Evolutionary conservation across 2,329 filamentous ascomycete species (phyloP), one percentile per base, ranked within the genome.

Genomic region (Xylaria sp.): DNA sequence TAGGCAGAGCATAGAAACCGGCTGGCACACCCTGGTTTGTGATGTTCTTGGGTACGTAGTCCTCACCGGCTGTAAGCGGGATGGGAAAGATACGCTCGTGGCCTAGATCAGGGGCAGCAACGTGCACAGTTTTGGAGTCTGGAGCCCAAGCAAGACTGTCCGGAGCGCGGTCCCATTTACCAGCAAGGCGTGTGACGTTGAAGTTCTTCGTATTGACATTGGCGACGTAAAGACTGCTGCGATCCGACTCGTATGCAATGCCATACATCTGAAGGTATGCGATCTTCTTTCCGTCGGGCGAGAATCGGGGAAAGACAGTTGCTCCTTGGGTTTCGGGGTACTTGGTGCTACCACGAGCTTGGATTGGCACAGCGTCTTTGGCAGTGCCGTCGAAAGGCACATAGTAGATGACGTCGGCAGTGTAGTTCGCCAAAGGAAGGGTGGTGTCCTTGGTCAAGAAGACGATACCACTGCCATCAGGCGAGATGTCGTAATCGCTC

Each of bases 241-340:
- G 79, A 61, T 80, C 79, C 20, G 79, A 78, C 76, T 92, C 89
- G 74, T 91, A 91, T 9, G 84, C 82, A 66, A 87, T 85, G 1
- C 84, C 84, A 68, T 84, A 83, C 88, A 89, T 90, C 72, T 88
- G 87, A 61, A 91, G 77, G 74, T 91, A 91, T 3, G 87, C 89
- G 51, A 89, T 80, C 60, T 84, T 82, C 56, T 82, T 84, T 55
- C 89, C 87, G 70, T 87, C 83, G 0, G 87, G 86, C 18, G 88
- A 90, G 79, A 90, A 91, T 15, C 76, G 74, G 5, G 81, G 81
- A 9, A 72, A 75, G 1, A 78, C 78, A 3, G 78, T 76, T 10
- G 81, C 80, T 1, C 81, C 81, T 65, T 80, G 70, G 0, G 79
- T 72, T 10, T 79, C 76, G 2, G 74, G 70, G 63, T 81, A 77